Conservation (phyloP, 2,329 filamentous ascomycete species). For the Chaetomium sp. region DNA sequence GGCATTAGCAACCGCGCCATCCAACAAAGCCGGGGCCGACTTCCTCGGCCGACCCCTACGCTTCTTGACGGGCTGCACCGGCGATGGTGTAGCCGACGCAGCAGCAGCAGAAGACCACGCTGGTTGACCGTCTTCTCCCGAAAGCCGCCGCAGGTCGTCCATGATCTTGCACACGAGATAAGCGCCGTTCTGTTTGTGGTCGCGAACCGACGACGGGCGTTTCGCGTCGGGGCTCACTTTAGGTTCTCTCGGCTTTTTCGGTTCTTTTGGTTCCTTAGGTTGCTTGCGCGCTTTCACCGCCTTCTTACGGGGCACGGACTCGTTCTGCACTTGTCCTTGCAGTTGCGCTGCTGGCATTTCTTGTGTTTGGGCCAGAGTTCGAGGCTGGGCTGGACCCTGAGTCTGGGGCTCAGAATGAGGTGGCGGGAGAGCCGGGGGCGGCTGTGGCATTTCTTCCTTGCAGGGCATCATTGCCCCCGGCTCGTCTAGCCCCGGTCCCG, state of each 20-base stretch:
- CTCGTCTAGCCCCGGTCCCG: neutral
- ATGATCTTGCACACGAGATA: conserved; percentile 40
- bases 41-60: conserved; percentile 17
- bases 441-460: neutral
- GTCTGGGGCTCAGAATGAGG: neutral
- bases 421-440: neutral
- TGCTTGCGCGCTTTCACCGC: conserved; percentile 3
- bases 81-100: neutral
- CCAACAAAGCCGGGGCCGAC: conserved; percentile 20
- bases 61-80: conserved; percentile 5
- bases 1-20: neutral
- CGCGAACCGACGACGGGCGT: conserved; percentile 39
- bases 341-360: too few species aligned
- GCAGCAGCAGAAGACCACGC: neutral
- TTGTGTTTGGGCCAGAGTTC: too few species aligned
- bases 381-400: too few species aligned
- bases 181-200: conserved; percentile 41
- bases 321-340: too few species aligned
- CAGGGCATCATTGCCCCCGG: too few species aligned
- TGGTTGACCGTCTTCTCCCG: conserved; percentile 18
- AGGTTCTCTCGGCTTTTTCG: conserved; percentile 18
- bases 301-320: neutral
- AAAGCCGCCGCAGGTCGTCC: conserved; percentile 32
- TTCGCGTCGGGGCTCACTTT: conserved; percentile 29
- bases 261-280: too few species aligned